phyloP scores from a whole-genome alignment of 768 basidiomycete species.

The Galerina sulciceps region DNA sequence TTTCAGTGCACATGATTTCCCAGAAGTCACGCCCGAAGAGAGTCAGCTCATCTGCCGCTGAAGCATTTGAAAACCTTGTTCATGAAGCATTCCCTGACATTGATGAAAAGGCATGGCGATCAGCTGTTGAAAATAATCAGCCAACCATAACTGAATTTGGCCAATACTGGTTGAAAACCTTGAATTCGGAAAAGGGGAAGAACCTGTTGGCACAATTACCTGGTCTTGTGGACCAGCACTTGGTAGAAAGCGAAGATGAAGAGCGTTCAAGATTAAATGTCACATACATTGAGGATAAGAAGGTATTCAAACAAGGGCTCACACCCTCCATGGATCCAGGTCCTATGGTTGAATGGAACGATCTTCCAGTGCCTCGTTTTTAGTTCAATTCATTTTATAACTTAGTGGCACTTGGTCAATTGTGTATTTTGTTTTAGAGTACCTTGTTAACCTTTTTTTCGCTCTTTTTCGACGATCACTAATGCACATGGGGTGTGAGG shows the following conservation, averaged over 20 bases:
- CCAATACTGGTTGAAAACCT: conserved; percentile 61
- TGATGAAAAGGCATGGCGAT: conserved; percentile 54
- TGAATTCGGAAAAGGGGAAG: conserved; percentile 43
- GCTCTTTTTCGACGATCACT: not conserved
- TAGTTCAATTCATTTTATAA: conserved; percentile 6
- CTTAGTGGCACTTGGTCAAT: not conserved
- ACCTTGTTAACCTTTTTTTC: not conserved
- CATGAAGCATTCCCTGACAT: conserved; percentile 50
- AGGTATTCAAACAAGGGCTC: conserved; percentile 67
- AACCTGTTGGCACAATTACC: conserved; percentile 60
- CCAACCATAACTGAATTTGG: conserved; percentile 65
- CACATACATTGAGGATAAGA: conserved; percentile 66
- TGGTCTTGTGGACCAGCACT: conserved; percentile 57
- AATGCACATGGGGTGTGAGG: not conserved
- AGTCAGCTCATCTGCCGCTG: conserved; percentile 66
- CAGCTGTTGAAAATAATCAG: conserved; percentile 55
- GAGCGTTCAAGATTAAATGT: conserved; percentile 51
- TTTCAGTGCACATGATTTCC: conserved; percentile 82
- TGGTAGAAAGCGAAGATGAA: conserved; percentile 55
- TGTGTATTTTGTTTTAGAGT: not conserved
- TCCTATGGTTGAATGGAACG: conserved; percentile 76
- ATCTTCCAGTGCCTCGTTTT: conserved; percentile 51
- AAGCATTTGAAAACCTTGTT: conserved; percentile 62
- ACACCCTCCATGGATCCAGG: conserved; percentile 57
- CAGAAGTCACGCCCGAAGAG: conserved; percentile 63